Conservation (phyloP, 139 green algal species). For the Zygnema cylindricum region DNA sequence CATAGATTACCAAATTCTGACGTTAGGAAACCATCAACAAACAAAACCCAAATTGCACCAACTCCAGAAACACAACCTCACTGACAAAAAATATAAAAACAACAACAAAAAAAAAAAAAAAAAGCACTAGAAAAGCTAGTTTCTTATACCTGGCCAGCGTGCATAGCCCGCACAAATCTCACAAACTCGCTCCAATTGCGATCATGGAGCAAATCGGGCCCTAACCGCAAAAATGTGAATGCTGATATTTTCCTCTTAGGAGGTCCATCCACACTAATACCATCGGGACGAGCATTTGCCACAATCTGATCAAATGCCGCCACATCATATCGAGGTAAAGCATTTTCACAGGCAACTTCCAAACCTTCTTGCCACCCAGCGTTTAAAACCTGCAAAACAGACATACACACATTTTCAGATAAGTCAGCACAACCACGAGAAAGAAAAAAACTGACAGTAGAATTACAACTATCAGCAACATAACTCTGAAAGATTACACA, state of each 20-base stretch:
- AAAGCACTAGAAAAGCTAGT: too few relatives aligned
- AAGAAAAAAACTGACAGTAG: too few relatives aligned
- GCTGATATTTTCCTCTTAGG: conserved; percentile 28
- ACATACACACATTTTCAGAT: too few relatives aligned
- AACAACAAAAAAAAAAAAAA: too few relatives aligned
- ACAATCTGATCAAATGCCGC: conserved; percentile 69
- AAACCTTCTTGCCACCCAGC: conserved; percentile 74
- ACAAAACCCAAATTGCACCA: too few relatives aligned
- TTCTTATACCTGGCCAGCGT: conserved; percentile 26
- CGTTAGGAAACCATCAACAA: too few relatives aligned
- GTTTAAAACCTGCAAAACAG: conserved; percentile 71
- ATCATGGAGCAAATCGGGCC: conserved; percentile 42
- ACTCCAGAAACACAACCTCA: too few relatives aligned
- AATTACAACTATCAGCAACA: too few relatives aligned
- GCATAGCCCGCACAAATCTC: conserved; percentile 60
- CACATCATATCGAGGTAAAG: conserved; percentile 88
- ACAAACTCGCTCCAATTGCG: conserved; percentile 61
- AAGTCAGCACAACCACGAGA: too few relatives aligned
- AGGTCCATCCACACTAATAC: conserved; percentile 79
- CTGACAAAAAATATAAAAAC: too few relatives aligned
- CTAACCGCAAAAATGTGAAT: conserved; percentile 64
- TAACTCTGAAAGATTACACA: too few relatives aligned
- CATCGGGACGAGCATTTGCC: conserved; percentile 87
- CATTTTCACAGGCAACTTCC: conserved; percentile 91
- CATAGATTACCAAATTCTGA: too few relatives aligned